Percentiles rank a stretch among this genome's conserved stretches.
phyloP scores from a whole-genome alignment of 345 rosid genomes.

The Litchi chinensis region DNA sequence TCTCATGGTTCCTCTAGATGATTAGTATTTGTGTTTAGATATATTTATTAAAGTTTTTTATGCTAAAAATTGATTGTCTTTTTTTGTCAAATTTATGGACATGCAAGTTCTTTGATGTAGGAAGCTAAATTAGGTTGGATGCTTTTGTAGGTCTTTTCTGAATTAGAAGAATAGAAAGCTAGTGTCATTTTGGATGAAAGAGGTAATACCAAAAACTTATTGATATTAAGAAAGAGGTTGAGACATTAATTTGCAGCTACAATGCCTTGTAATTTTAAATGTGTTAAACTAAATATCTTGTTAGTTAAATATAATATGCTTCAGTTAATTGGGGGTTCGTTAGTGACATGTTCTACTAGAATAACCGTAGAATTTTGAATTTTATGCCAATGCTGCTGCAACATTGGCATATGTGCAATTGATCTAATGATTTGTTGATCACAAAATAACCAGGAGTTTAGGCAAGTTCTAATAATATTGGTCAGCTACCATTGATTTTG shows the following conservation, averaged over 20 bases:
- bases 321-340: background rate
- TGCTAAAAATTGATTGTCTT: background rate
- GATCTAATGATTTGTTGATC: too few species aligned
- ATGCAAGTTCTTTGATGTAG: background rate
- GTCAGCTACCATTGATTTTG: background rate
- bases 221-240: conserved; percentile 8
- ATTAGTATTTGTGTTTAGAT: background rate
- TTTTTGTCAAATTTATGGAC: background rate
- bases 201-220: conserved; percentile 39
- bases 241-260: background rate
- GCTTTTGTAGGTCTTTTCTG: conserved; percentile 69
- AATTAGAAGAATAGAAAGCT: conserved; percentile 94
- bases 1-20: background rate
- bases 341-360: background rate
- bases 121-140: conserved; percentile 13
- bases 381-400: background rate
- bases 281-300: background rate
- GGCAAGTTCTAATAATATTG: too few species aligned
- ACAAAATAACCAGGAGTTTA: too few species aligned
- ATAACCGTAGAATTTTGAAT: background rate
- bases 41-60: background rate
- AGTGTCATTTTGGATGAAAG: conserved; percentile 89
- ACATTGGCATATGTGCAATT: background rate
- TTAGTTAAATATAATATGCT: background rate
- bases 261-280: background rate